Conservation (phyloP, 305 asterid species). For the Solanum hybrid region DNA sequence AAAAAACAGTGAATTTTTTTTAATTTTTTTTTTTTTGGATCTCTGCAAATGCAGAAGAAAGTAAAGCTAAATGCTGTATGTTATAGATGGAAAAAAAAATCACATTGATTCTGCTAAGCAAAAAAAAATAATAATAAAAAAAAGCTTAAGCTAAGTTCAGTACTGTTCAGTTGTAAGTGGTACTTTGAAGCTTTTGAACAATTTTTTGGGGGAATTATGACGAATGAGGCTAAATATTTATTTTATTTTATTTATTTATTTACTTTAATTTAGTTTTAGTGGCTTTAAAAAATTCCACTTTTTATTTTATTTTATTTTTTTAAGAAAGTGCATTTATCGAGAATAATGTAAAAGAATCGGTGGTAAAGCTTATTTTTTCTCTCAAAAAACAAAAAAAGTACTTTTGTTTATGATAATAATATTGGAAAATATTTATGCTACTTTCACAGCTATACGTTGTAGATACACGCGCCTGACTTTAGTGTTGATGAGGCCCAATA, state of each 20-base stretch:
- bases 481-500: neutral
- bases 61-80: neutral
- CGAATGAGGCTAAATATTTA: neutral
- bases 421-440: neutral
- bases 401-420: neutral
- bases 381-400: neutral
- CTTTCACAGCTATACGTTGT: neutral
- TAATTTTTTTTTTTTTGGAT: neutral
- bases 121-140: neutral
- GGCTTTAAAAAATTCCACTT: neutral
- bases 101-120: neutral
- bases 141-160: neutral
- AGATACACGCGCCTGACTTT: neutral
- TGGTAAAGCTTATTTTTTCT: neutral
- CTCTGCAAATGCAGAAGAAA: neutral
- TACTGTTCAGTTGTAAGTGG: neutral
- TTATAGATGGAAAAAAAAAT: neutral
- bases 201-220: neutral
- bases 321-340: neutral
- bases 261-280: neutral
- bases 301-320: neutral
- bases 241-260: neutral
- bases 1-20: neutral
- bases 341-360: neutral
- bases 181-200: neutral